A percentile compares a stretch with the other conserved stretches of the same genome.
phyloP scores from a whole-genome alignment of 768 basidiomycete species.

The Tulasnella sp. region DNA sequence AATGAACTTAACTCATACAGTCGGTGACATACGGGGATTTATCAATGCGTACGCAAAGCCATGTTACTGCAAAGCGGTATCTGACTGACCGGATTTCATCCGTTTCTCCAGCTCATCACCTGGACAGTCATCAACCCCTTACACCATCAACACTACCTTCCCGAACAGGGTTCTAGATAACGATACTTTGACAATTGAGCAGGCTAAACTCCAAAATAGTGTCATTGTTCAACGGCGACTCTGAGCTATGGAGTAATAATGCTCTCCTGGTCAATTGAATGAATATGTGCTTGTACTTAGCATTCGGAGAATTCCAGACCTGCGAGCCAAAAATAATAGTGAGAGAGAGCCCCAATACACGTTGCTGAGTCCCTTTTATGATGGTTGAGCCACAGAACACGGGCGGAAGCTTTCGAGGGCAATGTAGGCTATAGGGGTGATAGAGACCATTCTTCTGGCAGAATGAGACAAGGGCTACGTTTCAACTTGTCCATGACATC shows the following conservation, averaged over 20 bases:
- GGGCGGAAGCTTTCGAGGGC: too few relatives aligned
- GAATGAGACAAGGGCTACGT: too few relatives aligned
- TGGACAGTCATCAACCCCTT: conserved; percentile 48
- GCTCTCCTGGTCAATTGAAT: background rate
- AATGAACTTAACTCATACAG: conserved; percentile 87
- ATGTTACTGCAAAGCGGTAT: background rate
- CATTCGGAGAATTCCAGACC: background rate
- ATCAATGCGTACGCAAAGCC: conserved; percentile 68
- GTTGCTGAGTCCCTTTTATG: too few relatives aligned
- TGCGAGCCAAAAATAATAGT: too few relatives aligned
- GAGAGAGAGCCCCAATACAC: too few relatives aligned
- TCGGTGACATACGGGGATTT: conserved; percentile 74
- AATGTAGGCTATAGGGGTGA: too few relatives aligned
- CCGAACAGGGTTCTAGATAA: conserved; percentile 69
- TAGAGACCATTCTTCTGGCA: too few relatives aligned
- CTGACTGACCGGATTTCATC: background rate
- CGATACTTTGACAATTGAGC: conserved; percentile 55
- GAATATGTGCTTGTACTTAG: background rate
- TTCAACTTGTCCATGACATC: too few relatives aligned
- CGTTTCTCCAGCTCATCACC: conserved; percentile 55
- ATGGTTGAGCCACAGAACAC: too few relatives aligned
- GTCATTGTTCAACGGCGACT: conserved; percentile 66
- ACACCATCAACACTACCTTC: conserved; percentile 84
- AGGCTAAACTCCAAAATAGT: conserved; percentile 66
- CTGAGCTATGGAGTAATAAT: background rate